These are phyloP conservation scores for Globisporangium uncinulatum DNA, from an alignment of 352 stramenopile genomes.

Conservation along the genomic window DNA sequence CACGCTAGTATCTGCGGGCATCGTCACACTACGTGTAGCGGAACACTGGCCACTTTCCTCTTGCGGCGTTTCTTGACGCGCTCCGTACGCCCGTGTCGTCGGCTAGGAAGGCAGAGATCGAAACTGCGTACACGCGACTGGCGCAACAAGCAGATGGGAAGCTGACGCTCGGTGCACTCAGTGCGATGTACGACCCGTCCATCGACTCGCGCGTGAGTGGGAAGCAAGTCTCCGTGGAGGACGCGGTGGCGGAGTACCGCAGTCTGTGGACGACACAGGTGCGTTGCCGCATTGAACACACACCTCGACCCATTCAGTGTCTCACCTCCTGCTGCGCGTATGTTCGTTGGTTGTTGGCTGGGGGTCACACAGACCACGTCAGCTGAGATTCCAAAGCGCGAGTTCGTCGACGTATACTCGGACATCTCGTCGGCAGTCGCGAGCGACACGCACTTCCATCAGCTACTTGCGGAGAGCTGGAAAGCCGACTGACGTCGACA, in stretches of 20 bases:
- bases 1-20: too few species aligned
- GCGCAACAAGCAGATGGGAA: constrained; percentile 21
- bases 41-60: constrained; percentile 53
- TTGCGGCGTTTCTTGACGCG: constrained; percentile 33
- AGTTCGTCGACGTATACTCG: constrained; percentile 71
- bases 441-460: constrained; percentile 54
- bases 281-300: not conserved
- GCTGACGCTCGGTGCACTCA: constrained; percentile 40
- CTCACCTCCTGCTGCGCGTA: not conserved
- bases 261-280: constrained; percentile 36
- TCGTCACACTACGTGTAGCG: constrained; percentile 9
- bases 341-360: not conserved
- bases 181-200: constrained; percentile 40
- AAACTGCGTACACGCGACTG: constrained; percentile 41
- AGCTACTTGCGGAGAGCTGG: constrained; percentile 70
- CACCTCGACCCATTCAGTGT: not conserved
- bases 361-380: constrained; percentile 6
- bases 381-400: constrained; percentile 32
- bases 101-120: constrained; percentile 30
- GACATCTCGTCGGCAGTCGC: constrained; percentile 60
- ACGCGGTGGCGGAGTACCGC: constrained; percentile 36
- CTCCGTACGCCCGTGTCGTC: constrained; percentile 33
- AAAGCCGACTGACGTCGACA: constrained; percentile 12
- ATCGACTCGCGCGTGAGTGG: constrained; percentile 54
- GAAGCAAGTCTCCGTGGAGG: constrained; percentile 25